Evolutionary conservation across 2,329 filamentous ascomycete species (phyloP).

Genomic region (Trichophyton schoenleinii): DNA sequence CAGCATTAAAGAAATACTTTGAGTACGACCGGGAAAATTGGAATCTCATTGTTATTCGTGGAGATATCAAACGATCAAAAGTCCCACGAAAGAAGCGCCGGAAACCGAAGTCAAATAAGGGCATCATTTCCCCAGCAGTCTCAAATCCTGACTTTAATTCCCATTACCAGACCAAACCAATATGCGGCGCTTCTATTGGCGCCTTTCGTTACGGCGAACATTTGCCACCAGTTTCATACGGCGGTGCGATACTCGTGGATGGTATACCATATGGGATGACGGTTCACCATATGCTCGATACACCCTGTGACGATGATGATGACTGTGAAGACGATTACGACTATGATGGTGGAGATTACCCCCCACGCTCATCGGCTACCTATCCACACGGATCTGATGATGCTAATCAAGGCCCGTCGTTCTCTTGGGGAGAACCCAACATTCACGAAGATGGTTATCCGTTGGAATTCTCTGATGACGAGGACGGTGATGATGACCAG

Average conservation of each 20-base stretch:
- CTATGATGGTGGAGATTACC: conserved; percentile 25
- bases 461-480: conserved; percentile 43
- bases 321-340: conserved; percentile 29
- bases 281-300: conserved; percentile 88
- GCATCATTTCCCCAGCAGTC: conserved; percentile 18
- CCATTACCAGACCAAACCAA: conserved; percentile 63
- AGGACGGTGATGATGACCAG: conserved; percentile 31
- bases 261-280: conserved; percentile 84
- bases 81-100: conserved; percentile 33
- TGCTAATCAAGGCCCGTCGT: conserved; percentile 21
- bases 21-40: conserved; percentile 43
- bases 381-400: conserved; percentile 18
- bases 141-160: conserved; percentile 44
- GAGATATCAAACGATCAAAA: conserved; percentile 45
- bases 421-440: conserved; percentile 29
- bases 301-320: conserved; percentile 43
- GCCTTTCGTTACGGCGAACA: conserved; percentile 78
- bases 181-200: conserved; percentile 84
- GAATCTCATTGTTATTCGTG: conserved; percentile 49
- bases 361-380: conserved; percentile 34
- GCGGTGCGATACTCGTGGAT: conserved; percentile 75
- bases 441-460: conserved; percentile 28
- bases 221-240: conserved; percentile 80
- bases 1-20: conserved; percentile 45
- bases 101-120: conserved; percentile 24